Base-by-base conservation (phyloP, 1,284 basidiomycete species). In the Ceratorhiza oryzae-sativae region DNA sequence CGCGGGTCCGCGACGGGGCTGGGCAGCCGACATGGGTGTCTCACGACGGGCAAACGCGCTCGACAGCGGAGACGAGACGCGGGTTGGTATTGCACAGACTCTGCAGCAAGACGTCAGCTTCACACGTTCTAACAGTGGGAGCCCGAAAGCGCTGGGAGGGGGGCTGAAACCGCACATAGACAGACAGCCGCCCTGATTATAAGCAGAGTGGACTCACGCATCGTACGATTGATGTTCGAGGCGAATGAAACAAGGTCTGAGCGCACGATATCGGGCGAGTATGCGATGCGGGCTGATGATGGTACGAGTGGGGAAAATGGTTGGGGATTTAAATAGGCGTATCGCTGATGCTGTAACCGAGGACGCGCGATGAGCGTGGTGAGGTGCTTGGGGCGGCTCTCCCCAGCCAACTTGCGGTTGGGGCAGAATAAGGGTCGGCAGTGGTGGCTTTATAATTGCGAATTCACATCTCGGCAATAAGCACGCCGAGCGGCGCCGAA, bases 1-100 rank as follows among this genome's bases (percentile, higher is more conserved):
- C 5, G 84, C 81, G 27, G 82, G 78, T 70, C 78, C 82, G 63
- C 85, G 83, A 74, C 81, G 81, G 68, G 83, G 80, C 73, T 76
- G 55, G 32, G 56, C 27, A 13, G 59, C 71, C 20, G 56, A 56
- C 25, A 58, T 34, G 27, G 61, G 39, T 9, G 71, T 2, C 18
- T 67, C 63, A 30, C 49, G 63, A 25, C 49, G 63, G 32, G 46
- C 61, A 67, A 67, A 67, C 49, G 63, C 63, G 27, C 51, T 53
- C 32, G 63, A 67, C 49, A 67, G 63, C 23, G 63, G 63, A 6
- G 63, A 67, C 36, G 63, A 67, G 13, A 67, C 63, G 36, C 48
- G 6, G 63, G 63, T 42, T 67, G 63, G 63, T 55, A 67, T 36
- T 49, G 34, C 20, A 67, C 63, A 23, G 63, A 39, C 63, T 67